Percentiles rank a stretch among this genome's conserved stretches.
These are phyloP conservation scores for Omphalotus guepiniiformis DNA, from an alignment of 768 basidiomycete species.

Conservation along the genomic window DNA sequence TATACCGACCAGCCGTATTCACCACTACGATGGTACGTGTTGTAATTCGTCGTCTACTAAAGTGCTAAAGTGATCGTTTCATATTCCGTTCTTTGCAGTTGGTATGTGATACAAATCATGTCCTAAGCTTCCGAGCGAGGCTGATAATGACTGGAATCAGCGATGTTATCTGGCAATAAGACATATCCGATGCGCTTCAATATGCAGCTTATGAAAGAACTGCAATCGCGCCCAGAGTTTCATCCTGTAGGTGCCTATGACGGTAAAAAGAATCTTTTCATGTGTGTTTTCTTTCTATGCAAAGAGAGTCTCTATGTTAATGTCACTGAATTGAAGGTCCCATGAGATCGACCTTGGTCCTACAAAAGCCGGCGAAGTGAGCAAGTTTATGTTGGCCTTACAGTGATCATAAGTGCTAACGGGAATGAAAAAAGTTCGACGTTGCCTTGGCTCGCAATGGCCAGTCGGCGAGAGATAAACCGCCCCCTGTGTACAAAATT, in stretches of 20 bases:
- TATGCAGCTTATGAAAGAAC: slow-evolving; percentile 40
- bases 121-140: not conserved
- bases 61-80: too few relatives aligned
- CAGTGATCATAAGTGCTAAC: slow-evolving; percentile 7
- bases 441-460: slow-evolving; percentile 36
- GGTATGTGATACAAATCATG: slow-evolving; percentile 34
- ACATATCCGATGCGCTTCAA: slow-evolving; percentile 43
- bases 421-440: slow-evolving; percentile 15
- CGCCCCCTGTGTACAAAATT: slow-evolving; percentile 51
- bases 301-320: too few relatives aligned
- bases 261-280: slow-evolving; percentile 57
- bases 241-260: slow-evolving; percentile 51
- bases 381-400: not conserved
- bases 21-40: slow-evolving; percentile 67
- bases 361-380: slow-evolving; percentile 32
- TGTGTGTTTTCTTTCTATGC: too few relatives aligned
- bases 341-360: slow-evolving; percentile 31
- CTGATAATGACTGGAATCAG: slow-evolving; percentile 35
- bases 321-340: too few relatives aligned
- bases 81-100: too few relatives aligned
- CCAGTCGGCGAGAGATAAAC: slow-evolving; percentile 23
- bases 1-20: slow-evolving; percentile 52
- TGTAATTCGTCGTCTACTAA: slow-evolving; percentile 2
- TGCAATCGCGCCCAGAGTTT: slow-evolving; percentile 46
- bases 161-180: slow-evolving; percentile 49